phyloP scores from a whole-genome alignment of 208 protist genomes.

The Tetramitus jugosus region DNA sequence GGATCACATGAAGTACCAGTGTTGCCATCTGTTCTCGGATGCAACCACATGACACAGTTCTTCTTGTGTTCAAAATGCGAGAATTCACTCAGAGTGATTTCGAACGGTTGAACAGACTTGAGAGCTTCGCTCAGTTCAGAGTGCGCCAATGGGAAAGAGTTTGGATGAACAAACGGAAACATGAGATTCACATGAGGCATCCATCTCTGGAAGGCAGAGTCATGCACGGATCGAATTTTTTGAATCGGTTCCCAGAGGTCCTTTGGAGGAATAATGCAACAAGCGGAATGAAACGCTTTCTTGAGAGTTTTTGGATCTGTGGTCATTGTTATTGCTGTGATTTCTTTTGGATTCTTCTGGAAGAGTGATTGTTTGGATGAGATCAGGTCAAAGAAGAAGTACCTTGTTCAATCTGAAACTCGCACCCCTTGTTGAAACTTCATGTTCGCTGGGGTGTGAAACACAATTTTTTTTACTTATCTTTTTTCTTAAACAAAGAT shows the following conservation, averaged over 20 bases:
- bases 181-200: constrained; percentile 7
- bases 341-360: too few species aligned
- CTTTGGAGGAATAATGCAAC: background rate
- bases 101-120: background rate
- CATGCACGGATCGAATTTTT: background rate
- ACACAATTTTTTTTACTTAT: too few species aligned
- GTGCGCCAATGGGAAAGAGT: background rate
- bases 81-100: background rate
- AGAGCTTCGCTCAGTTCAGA: background rate
- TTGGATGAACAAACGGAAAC: background rate
- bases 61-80: background rate
- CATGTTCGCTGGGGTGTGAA: too few species aligned
- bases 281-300: background rate
- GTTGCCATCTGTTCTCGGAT: background rate
- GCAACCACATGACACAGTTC: background rate
- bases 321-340: too few species aligned
- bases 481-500: too few species aligned
- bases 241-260: constrained; percentile 15
- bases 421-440: too few species aligned
- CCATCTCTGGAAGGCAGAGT: background rate
- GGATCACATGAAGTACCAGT: too few species aligned
- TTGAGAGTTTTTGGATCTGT: too few species aligned
- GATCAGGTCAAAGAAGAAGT: too few species aligned
- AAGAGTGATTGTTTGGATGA: too few species aligned
- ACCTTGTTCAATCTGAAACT: too few species aligned